phyloP scores from a whole-genome alignment of 2,329 filamentous ascomycete genomes.

The Ustilaginoidea virens region DNA sequence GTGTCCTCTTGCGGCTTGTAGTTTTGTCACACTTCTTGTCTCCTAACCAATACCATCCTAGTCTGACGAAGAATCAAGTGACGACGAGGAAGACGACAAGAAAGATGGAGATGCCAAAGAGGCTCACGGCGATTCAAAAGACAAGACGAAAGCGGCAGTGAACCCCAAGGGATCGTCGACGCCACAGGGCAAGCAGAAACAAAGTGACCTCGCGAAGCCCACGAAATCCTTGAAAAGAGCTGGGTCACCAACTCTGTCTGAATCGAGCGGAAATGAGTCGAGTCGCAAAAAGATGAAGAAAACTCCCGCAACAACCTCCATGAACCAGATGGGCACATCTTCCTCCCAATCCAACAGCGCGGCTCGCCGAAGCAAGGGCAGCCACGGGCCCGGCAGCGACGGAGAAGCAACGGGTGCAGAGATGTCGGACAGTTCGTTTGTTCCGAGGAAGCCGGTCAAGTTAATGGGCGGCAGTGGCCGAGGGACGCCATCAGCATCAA shows the following conservation, averaged over 20 bases:
- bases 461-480: slow-evolving; percentile 29
- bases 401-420: slow-evolving; percentile 57
- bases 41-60: slow-evolving; percentile 14
- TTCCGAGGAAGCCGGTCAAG: slow-evolving; percentile 39
- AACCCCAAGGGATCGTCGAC: slow-evolving; percentile 54
- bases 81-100: slow-evolving; percentile 42
- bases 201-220: slow-evolving; percentile 28
- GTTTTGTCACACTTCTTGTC: not conserved
- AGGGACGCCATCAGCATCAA: slow-evolving; percentile 41
- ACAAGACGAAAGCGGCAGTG: slow-evolving; percentile 37
- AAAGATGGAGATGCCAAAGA: slow-evolving; percentile 48
- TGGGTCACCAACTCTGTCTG: slow-evolving; percentile 74
- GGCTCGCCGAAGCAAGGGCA: slow-evolving; percentile 25
- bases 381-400: slow-evolving; percentile 51
- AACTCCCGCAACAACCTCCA: slow-evolving; percentile 30
- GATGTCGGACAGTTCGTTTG: slow-evolving; percentile 40
- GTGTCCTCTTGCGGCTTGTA: slow-evolving; percentile 1
- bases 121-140: slow-evolving; percentile 33
- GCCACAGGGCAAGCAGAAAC: slow-evolving; percentile 31
- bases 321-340: slow-evolving; percentile 41
- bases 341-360: slow-evolving; percentile 25
- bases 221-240: slow-evolving; percentile 60
- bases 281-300: slow-evolving; percentile 65
- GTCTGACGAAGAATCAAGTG: slow-evolving; percentile 24
- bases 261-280: slow-evolving; percentile 84